Percentiles rank a stretch among this genome's conserved stretches.
Evolutionary conservation across 257 asterid genomes (phyloP).

Genomic region (Scutellaria minor): DNA sequence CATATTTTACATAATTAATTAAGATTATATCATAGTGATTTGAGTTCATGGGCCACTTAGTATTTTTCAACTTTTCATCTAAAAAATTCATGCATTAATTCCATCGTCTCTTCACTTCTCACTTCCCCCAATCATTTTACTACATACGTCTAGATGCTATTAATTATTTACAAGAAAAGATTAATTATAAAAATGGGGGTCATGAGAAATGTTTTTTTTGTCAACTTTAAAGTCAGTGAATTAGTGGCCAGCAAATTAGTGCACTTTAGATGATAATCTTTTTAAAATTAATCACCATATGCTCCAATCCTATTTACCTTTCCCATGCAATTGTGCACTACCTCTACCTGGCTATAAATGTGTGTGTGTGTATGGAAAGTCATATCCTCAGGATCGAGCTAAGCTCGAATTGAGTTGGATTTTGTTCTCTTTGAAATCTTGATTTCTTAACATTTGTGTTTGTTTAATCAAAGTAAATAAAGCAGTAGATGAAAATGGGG

Average conservation of each 20-base stretch:
- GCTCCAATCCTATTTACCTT: conserved; percentile 11
- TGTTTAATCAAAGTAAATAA: not conserved
- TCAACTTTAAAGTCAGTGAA: conserved; percentile 29
- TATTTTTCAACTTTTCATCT: conserved; percentile 22
- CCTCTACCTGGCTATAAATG: not conserved
- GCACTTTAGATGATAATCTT: conserved; percentile 15
- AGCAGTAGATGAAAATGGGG: conserved; percentile 37
- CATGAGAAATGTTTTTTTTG: not conserved
- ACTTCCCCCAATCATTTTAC: conserved; percentile 18
- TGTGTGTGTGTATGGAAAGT: not conserved
- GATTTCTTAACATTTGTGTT: not conserved
- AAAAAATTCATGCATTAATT: conserved; percentile 15
- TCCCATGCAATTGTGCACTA: conserved; percentile 38
- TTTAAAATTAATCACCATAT: not conserved
- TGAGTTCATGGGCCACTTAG: conserved; percentile 41
- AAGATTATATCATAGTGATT: conserved; percentile 11
- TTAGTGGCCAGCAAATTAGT: conserved; percentile 33
- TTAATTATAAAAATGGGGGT: not conserved
- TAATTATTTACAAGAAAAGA: not conserved
- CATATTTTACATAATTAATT: conserved; percentile 11
- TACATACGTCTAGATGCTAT: conserved; percentile 13
- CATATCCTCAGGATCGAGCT: not conserved
- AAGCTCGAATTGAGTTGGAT: not conserved
- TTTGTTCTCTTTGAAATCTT: not conserved
- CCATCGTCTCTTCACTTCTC: not conserved